Evolutionary conservation across 192 early-diverging fungal species (phyloP), one percentile per base, ranked within the genome.

Genomic region (Obelidium mucronatum): DNA sequence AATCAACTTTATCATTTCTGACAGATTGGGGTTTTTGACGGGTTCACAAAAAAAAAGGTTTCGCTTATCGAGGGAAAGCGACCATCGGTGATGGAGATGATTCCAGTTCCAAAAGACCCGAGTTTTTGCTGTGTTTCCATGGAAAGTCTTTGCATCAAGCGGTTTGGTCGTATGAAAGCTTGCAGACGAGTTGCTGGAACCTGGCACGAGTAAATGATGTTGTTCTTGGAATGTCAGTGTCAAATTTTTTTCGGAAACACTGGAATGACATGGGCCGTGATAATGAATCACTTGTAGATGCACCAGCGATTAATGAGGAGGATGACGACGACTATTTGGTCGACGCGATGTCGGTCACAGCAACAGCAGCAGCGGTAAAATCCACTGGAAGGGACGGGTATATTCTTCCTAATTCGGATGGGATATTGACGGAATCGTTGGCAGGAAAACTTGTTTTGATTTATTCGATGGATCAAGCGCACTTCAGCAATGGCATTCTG

Each of bases 61-160:
- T n/a, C n/a, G n/a, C n/a, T n/a, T n/a, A n/a, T n/a, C n/a, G n/a
- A n/a, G n/a, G n/a, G n/a, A n/a, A n/a, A n/a, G n/a, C n/a, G n/a
- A n/a, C n/a, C n/a, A n/a, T n/a, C n/a, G n/a, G n/a, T n/a, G n/a
- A n/a, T n/a, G n/a, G n/a, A n/a, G n/a, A n/a, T n/a, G n/a, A n/a
- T n/a, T n/a, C n/a, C n/a, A n/a, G n/a, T n/a, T n/a, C n/a, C n/a
- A n/a, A n/a, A n/a, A n/a, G n/a, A n/a, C n/a, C 53, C 31, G n/a
- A 30, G 13, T 39, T 56, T 15, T 36, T 72, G 6, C 4, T 78
- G 40, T 78, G 76, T 58, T n/a, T 31, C 33, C 76, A 78, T 39
- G 76, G 76, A n/a, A 78, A 78, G 37, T 78, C 76, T 2, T 36
- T 59, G 54, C 76, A 62, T 52, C 68, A 78, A 30, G 56, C 67